Evolutionary conservation across 352 stramenopile species (phyloP).

Genomic region (Globisporangium alternatum): DNA sequence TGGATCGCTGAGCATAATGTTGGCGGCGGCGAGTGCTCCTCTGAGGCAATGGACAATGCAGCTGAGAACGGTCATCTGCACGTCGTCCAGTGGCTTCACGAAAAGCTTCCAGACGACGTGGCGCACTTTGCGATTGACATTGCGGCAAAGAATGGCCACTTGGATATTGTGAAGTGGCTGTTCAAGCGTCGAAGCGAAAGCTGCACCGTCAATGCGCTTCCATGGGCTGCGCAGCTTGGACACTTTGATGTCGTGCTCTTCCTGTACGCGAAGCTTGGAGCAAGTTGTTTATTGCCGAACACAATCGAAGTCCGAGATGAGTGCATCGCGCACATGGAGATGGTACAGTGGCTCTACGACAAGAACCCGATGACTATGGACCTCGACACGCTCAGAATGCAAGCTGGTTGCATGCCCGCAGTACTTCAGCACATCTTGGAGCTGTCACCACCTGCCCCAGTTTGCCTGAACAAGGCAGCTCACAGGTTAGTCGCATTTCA

Average conservation of each 20-base stretch:
- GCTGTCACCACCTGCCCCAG: not conserved
- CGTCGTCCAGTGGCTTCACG: conserved; percentile 25
- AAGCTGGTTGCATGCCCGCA: not conserved
- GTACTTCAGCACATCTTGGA: not conserved
- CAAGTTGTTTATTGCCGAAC: too few species aligned
- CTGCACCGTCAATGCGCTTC: not conserved
- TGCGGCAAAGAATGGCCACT: not conserved
- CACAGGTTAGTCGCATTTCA: too few species aligned
- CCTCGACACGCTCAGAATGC: not conserved
- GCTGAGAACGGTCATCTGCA: conserved; percentile 18
- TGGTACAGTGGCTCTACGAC: not conserved
- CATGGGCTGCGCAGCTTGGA: not conserved
- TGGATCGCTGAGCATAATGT: not conserved
- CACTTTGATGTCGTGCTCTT: not conserved
- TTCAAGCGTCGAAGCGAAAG: not conserved
- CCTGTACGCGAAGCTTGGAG: not conserved
- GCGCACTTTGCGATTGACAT: not conserved
- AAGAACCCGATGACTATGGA: not conserved
- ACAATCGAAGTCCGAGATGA: not conserved
- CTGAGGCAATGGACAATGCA: not conserved
- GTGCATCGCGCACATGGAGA: not conserved
- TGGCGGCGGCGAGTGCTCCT: not conserved
- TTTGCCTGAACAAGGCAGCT: too few species aligned
- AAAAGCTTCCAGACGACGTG: not conserved
- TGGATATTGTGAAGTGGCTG: not conserved